These are phyloP conservation scores for Mycena indigotica DNA, from an alignment of 768 basidiomycete genomes.

Conservation along the genomic window DNA sequence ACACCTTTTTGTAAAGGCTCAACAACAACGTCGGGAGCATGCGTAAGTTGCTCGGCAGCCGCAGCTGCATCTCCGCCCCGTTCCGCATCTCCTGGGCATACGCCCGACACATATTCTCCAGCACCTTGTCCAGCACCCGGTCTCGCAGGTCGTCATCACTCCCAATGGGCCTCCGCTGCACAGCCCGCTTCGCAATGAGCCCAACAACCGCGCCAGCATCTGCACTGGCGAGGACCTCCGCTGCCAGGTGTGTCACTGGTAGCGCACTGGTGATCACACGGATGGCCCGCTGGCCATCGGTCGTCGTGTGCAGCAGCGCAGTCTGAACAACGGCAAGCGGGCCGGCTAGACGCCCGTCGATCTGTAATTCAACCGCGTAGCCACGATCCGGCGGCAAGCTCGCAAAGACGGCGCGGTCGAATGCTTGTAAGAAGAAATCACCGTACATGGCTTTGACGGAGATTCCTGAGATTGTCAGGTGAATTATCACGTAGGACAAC, in stretches of 20 bases:
- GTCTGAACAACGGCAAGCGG: slow-evolving; percentile 57
- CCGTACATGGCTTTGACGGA: slow-evolving; percentile 60
- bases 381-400: slow-evolving; percentile 58
- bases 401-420: slow-evolving; percentile 58
- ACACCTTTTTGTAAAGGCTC: slow-evolving; percentile 53
- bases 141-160: slow-evolving; percentile 63
- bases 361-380: slow-evolving; percentile 57
- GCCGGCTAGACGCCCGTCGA: slow-evolving; percentile 53
- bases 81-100: slow-evolving; percentile 36
- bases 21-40: slow-evolving; percentile 50
- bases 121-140: slow-evolving; percentile 48
- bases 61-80: slow-evolving; percentile 33
- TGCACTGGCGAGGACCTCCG: slow-evolving; percentile 58
- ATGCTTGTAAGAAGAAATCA: slow-evolving; percentile 62
- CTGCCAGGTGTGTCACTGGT: slow-evolving; percentile 58
- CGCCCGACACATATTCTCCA: slow-evolving; percentile 50
- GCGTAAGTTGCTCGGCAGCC: slow-evolving; percentile 49
- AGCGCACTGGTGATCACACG: slow-evolving; percentile 61
- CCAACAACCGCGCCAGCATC: slow-evolving; percentile 59
- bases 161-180: slow-evolving; percentile 53
- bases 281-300: slow-evolving; percentile 58
- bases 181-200: slow-evolving; percentile 59
- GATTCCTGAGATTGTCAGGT: slow-evolving; percentile 4
- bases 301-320: slow-evolving; percentile 57
- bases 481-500: background rate